Evolutionary conservation across 2,329 filamentous ascomycete species (phyloP), one percentile per base, ranked within the genome.

Genomic region (Hypomyces perniciosus): DNA sequence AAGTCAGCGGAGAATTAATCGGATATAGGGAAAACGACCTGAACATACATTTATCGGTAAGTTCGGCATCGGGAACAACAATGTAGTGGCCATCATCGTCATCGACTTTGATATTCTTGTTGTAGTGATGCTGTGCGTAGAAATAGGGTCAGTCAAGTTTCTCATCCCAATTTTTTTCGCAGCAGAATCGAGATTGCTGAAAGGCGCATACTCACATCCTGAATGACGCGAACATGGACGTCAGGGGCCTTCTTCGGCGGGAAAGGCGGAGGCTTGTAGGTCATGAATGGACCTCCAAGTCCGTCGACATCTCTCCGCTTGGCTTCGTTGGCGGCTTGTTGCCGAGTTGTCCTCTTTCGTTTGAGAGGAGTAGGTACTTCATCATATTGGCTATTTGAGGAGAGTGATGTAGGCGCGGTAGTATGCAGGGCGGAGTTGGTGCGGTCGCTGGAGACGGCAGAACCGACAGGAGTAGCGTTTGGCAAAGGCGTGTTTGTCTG

Each of bases 71-170:
- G 30, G 91, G 87, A 1, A 88, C 84, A 26, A 99, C 91, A 59
- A 97, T 90, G 65, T 96, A 99, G 69, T 99, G 93, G 5, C 93
- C 93, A 61, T 99, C 93, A 42, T 96, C 90, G 58, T 99, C 93
- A 62, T 99, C 93, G 41, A 93, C 86, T 65, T 95, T 93, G 59
- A 84, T 77, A 57, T 83, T 74, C 56, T 79, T 79, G 52, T 73
- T 74, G 44, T 74, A 71, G 37, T 65, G 63, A 44, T 65, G 62
- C 64, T 66, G 27, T 26, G 13, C 33, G 28, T 31, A 26, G 8
- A 53, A 35, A n/a, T 13, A 33, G n/a, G 13, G 26, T 39, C 8
- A 20, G 13, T 26, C 39, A 13, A n/a, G 35, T 9, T 12, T 39
- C 39, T 46, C 13, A 10, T 29, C 35, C 30, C 28, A 9, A 9